A percentile compares a stretch with the other conserved stretches of the same genome.
Conservation (phyloP, 2,329 filamentous ascomycete genomes). For the Curvularia hawaiiensis region DNA sequence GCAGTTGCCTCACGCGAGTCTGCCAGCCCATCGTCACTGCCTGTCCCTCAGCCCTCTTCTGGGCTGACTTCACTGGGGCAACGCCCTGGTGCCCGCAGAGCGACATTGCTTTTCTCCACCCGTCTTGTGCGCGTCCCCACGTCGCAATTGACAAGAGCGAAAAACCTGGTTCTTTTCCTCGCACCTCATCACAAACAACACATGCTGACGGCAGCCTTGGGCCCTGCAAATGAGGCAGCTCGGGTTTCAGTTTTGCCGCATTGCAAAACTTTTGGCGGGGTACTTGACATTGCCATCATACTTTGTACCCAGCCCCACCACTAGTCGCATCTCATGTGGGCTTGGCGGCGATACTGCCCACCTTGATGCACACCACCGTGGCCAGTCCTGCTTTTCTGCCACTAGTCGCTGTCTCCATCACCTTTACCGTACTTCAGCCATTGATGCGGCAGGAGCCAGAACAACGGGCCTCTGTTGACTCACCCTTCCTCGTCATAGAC, state of each 20-base stretch:
- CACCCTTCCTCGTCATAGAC: conserved; percentile 8
- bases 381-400: conserved; percentile 13
- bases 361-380: conserved; percentile 25
- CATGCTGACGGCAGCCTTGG: not conserved
- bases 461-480: conserved; percentile 9
- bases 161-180: not conserved
- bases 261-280: conserved; percentile 24
- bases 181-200: not conserved
- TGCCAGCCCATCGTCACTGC: conserved; percentile 17
- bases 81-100: not conserved
- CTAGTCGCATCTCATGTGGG: conserved; percentile 11
- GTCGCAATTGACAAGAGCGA: not conserved
- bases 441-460: conserved; percentile 3
- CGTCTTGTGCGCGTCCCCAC: not conserved
- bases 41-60: conserved; percentile 4
- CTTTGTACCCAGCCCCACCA: conserved; percentile 18
- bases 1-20: conserved; percentile 30
- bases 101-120: not conserved
- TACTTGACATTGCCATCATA: conserved; percentile 19
- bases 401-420: conserved; percentile 6
- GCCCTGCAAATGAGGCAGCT: conserved; percentile 4
- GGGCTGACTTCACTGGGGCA: not conserved
- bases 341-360: conserved; percentile 15
- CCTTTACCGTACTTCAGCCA: conserved; percentile 3
- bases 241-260: conserved; percentile 13